These are phyloP conservation scores for Fusarium globosum DNA, from an alignment of 2,329 filamentous ascomycete species.

Conservation along the genomic window DNA sequence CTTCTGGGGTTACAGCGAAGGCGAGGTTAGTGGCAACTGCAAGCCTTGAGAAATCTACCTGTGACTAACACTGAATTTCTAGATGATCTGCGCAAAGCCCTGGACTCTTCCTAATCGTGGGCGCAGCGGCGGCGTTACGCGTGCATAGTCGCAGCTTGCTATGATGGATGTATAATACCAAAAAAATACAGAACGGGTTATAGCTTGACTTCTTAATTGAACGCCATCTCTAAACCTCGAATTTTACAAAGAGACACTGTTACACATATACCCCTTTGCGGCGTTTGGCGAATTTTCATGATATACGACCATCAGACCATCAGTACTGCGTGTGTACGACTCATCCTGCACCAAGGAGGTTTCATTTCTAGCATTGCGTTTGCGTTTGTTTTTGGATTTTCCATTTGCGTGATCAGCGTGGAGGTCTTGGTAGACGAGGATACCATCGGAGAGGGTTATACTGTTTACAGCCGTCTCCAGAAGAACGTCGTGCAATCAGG, in stretches of 20 bases:
- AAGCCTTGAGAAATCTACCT: not conserved
- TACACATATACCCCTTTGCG: constrained; percentile 30
- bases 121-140: constrained; percentile 42
- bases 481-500: constrained; percentile 9
- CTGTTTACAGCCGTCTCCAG: constrained; percentile 4
- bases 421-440: constrained; percentile 15
- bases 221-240: constrained; percentile 12
- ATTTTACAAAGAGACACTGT: constrained; percentile 12
- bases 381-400: constrained; percentile 3
- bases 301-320: constrained; percentile 31
- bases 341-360: constrained; percentile 10
- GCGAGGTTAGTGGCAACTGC: constrained; percentile 75
- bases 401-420: constrained; percentile 11
- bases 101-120: constrained; percentile 75
- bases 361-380: constrained; percentile 19
- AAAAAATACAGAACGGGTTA: constrained; percentile 17
- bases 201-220: constrained; percentile 1
- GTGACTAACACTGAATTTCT: constrained; percentile 16
- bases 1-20: constrained; percentile 97
- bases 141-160: constrained; percentile 30
- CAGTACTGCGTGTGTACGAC: constrained; percentile 3
- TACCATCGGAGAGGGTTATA: not conserved
- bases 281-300: constrained; percentile 32
- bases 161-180: constrained; percentile 30
- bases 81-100: constrained; percentile 76